Evolutionary conservation across 805 yeast genomes (phyloP).

Genomic region (Teunomyces atbi): DNA sequence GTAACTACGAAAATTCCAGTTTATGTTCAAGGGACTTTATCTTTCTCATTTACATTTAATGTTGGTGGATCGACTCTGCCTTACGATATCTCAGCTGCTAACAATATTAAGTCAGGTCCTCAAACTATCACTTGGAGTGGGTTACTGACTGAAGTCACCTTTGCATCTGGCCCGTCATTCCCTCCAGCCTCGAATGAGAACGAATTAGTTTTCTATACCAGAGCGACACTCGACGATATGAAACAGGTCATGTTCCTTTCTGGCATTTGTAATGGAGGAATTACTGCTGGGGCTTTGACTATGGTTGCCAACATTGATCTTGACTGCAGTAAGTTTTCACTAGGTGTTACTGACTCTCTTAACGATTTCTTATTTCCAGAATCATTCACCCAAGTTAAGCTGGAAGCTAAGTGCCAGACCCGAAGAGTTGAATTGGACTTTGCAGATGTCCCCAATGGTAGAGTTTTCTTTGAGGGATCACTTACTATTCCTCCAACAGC

Average conservation of each 20-base stretch:
- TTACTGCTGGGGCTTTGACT: slow-evolving; percentile 10
- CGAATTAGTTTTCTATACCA: slow-evolving; percentile 12
- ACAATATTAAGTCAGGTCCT: slow-evolving; percentile 5
- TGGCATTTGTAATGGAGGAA: slow-evolving; percentile 15
- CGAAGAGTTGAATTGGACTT: slow-evolving; percentile 6
- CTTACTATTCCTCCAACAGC: slow-evolving; percentile 8
- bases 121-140: slow-evolving; percentile 12
- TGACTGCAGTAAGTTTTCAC: slow-evolving; percentile 13
- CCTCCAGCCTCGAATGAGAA: slow-evolving; percentile 5
- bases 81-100: slow-evolving; percentile 13
- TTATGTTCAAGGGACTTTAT: slow-evolving; percentile 10
- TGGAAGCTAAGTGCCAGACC: neutral
- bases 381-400: slow-evolving; percentile 2
- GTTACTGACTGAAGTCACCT: slow-evolving; percentile 8
- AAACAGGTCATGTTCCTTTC: slow-evolving; percentile 15
- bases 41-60: slow-evolving; percentile 16
- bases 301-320: slow-evolving; percentile 11
- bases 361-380: slow-evolving; percentile 17
- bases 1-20: neutral
- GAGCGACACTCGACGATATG: slow-evolving; percentile 13
- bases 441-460: slow-evolving; percentile 9
- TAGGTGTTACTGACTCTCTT: slow-evolving; percentile 9
- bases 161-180: slow-evolving; percentile 15
- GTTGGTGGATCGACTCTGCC: slow-evolving; percentile 17
- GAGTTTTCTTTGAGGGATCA: slow-evolving; percentile 15